Evolutionary conservation across 225 moss, liverwort and hornwort species (phyloP).

Genomic region (Physcomitrium patens): DNA sequence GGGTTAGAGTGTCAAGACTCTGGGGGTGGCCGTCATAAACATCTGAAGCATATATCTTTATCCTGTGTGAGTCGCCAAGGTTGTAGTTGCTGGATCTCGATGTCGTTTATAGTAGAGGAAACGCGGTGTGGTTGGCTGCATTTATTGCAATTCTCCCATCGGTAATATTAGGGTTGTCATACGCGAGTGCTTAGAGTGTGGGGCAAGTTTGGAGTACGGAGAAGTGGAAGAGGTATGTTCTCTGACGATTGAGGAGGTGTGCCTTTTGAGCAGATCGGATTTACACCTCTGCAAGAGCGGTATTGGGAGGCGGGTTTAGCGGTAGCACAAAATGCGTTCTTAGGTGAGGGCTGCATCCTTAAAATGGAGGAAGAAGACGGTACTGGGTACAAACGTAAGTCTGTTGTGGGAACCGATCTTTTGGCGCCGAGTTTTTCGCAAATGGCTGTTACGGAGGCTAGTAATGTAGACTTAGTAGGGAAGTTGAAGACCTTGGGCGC

Average conservation of each 20-base stretch:
- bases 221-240: not conserved
- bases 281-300: not conserved
- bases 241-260: slow-evolving; percentile 21
- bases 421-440: slow-evolving; percentile 31
- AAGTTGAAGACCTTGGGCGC: slow-evolving; percentile 52
- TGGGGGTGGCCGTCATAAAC: no score
- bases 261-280: slow-evolving; percentile 19
- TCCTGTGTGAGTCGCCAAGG: not conserved
- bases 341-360: not conserved
- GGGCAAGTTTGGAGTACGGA: not conserved
- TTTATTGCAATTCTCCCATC: not conserved
- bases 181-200: not conserved
- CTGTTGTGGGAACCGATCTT: slow-evolving; percentile 30
- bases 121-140: not conserved
- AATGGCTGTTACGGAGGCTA: slow-evolving; percentile 36
- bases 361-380: slow-evolving; percentile 47
- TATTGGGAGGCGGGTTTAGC: slow-evolving; percentile 1
- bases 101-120: not conserved
- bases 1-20: no score
- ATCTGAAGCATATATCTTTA: not conserved
- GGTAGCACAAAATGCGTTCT: slow-evolving; percentile 24
- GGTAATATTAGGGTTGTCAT: slow-evolving; percentile 2
- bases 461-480: slow-evolving; percentile 45
- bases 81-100: not conserved
- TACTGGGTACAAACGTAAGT: slow-evolving; percentile 18